Evolutionary conservation across 1,284 basidiomycete genomes (phyloP).

Genomic region (Neolentinus lepideus): DNA sequence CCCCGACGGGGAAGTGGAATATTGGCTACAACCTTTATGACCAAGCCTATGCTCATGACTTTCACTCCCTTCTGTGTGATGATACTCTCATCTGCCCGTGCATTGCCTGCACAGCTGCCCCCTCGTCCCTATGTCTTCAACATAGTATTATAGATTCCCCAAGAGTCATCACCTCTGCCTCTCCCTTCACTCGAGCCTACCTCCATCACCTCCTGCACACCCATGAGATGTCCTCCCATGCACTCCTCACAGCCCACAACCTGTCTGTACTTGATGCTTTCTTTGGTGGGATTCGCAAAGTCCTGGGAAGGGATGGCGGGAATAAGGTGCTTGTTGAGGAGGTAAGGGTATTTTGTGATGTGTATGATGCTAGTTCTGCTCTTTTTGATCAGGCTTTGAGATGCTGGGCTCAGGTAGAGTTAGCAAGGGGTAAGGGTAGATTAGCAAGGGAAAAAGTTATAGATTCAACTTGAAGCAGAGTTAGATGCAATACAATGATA

Average conservation of each 20-base stretch:
- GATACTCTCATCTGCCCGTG: conserved; percentile 41
- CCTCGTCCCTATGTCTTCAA: conserved; percentile 22
- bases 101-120: conserved; percentile 51
- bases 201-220: conserved; percentile 78
- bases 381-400: conserved; percentile 45
- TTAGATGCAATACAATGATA: too few relatives aligned
- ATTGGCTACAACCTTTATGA: conserved; percentile 72
- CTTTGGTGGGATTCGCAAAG: conserved; percentile 45
- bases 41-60: conserved; percentile 48
- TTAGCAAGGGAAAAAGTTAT: conserved; percentile 41
- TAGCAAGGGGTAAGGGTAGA: conserved; percentile 60
- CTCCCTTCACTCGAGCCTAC: conserved; percentile 60
- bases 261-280: conserved; percentile 58
- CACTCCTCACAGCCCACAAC: conserved; percentile 70
- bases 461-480: too few relatives aligned
- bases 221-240: conserved; percentile 80
- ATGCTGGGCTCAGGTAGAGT: conserved; percentile 56
- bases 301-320: conserved; percentile 22
- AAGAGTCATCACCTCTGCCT: conserved; percentile 24
- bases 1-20: neutral
- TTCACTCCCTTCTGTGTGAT: conserved; percentile 37
- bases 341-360: conserved; percentile 38
- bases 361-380: conserved; percentile 40
- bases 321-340: conserved; percentile 22
- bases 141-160: conserved; percentile 40